These are phyloP conservation scores for Chaetomidium leptoderma DNA, from an alignment of 495 filamentous ascomycete species.

Conservation along the genomic window DNA sequence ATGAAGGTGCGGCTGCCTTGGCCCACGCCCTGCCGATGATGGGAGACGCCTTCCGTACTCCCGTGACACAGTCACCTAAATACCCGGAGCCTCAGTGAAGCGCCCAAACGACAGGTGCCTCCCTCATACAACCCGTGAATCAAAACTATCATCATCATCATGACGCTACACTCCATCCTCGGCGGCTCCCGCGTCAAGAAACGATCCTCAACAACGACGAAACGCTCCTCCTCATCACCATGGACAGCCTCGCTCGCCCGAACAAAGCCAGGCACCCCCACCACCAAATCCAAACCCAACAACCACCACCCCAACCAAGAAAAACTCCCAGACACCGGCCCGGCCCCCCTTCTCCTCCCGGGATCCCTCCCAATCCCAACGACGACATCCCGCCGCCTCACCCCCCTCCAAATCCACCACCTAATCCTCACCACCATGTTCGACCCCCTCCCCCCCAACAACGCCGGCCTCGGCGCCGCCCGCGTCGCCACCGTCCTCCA, in stretches of 20 bases:
- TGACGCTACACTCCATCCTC: constrained; percentile 34
- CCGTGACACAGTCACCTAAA: too few species aligned
- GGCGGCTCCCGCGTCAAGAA: constrained; percentile 43
- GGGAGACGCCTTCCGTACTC: too few species aligned
- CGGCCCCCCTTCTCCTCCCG: constrained; percentile 46
- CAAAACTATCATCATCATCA: not conserved
- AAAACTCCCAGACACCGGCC: constrained; percentile 54
- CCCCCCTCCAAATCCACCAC: constrained; percentile 55
- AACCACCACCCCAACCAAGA: constrained; percentile 40
- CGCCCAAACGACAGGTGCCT: not conserved
- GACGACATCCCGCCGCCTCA: constrained; percentile 5
- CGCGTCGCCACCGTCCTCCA: constrained; percentile 68
- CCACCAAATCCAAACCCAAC: constrained; percentile 33
- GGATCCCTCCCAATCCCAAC: not conserved
- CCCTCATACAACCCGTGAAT: not conserved
- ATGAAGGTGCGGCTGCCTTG: not conserved
- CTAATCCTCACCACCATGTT: constrained; percentile 65
- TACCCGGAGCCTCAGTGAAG: too few species aligned
- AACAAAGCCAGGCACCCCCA: constrained; percentile 47
- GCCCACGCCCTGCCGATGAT: not conserved
- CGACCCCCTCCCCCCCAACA: constrained; percentile 53
- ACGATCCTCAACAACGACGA: constrained; percentile 32
- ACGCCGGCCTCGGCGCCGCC: constrained; percentile 67
- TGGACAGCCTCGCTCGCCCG: constrained; percentile 46
- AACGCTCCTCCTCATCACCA: constrained; percentile 31